Conservation (phyloP, 352 stramenopile species). For the Aphanomyces euteiches region DNA sequence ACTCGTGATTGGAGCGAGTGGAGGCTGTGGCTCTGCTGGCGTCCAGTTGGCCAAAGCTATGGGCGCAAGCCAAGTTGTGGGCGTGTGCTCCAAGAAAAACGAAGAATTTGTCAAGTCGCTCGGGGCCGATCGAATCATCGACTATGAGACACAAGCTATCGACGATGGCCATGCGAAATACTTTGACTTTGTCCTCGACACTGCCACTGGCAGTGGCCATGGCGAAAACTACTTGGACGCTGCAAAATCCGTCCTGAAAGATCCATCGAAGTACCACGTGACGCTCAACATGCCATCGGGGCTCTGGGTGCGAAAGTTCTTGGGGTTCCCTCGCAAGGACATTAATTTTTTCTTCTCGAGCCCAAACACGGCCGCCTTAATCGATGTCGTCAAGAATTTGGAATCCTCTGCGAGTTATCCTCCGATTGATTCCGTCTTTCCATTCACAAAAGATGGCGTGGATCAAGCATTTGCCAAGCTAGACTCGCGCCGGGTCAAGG, state of each 20-base stretch:
- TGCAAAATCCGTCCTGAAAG: conserved; percentile 12
- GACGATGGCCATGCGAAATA: not conserved
- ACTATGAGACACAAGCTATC: conserved; percentile 37
- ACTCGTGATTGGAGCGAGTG: conserved; percentile 45
- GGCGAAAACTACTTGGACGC: conserved; percentile 13
- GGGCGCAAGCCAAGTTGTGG: conserved; percentile 37
- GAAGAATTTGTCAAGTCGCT: conserved; percentile 39
- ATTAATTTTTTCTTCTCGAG: not conserved
- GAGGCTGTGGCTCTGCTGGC: conserved; percentile 43
- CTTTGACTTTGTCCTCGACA: conserved; percentile 27
- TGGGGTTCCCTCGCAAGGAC: not conserved
- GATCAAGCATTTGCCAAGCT: conserved; percentile 25
- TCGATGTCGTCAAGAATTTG: not conserved
- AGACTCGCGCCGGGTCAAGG: conserved; percentile 19
- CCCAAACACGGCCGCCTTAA: conserved; percentile 3
- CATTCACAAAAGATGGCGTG: conserved; percentile 17
- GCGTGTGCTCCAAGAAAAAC: conserved; percentile 49
- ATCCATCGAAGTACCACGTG: conserved; percentile 16
- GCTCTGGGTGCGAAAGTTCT: conserved; percentile 1
- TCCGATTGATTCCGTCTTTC: conserved; percentile 13
- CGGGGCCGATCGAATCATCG: conserved; percentile 37
- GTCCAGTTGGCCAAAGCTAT: conserved; percentile 43
- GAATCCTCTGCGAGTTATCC: not conserved
- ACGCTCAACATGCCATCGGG: conserved; percentile 3
- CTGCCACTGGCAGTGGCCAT: conserved; percentile 14